Evolutionary conservation across 1,139 yeast genomes (phyloP), one percentile per base, ranked within the genome.

Genomic region (Meyerozyma athensensis): DNA sequence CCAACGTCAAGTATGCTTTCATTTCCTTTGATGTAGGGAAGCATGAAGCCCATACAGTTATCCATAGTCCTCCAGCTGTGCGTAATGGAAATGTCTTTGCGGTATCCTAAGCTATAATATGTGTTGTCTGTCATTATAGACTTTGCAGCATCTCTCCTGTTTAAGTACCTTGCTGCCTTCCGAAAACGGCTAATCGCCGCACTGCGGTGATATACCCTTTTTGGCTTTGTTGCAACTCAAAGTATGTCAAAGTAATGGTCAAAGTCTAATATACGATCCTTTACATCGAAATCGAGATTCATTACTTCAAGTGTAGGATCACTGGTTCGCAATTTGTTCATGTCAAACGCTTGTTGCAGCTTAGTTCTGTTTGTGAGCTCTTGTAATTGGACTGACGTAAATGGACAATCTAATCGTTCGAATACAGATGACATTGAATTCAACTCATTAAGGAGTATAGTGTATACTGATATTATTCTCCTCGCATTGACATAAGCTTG

Each of bases 1-100:
- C 74, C 74, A 12, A 66, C 65, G 43, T 68, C 73, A 16, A 67
- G 54, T n/a, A 66, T 50, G 30, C 47, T 44, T 36, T 50, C 48
- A 28, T 51, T 47, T 5, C 58, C 52, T 39, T 58, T 50, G 34
- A 67, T 39, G 21, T 55, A 49, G 2, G 62, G 59, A 16, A 63
- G 41, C 35, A 63, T 39, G 42, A 53, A 65, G 2, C 48, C 50
- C 5, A 59, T 50, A 4, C 65, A 58, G 41, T 60, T 60, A 22
- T 47, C 54, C 2, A 61, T 67, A 2, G 54, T 59, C 41, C 72
- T 48, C 67, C 69, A 63, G 9, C 53, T 39, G 43, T 65, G 72
- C 5, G 70, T 55, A 20, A 52, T 47, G n/a, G 60, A 45, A 7
- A 58, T 44, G 14, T 52, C 38, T 35, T 46, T 42, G 12, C 52